Base-by-base conservation (phyloP, 2,329 filamentous ascomycete genomes). In the Blumeria hordei region DNA sequence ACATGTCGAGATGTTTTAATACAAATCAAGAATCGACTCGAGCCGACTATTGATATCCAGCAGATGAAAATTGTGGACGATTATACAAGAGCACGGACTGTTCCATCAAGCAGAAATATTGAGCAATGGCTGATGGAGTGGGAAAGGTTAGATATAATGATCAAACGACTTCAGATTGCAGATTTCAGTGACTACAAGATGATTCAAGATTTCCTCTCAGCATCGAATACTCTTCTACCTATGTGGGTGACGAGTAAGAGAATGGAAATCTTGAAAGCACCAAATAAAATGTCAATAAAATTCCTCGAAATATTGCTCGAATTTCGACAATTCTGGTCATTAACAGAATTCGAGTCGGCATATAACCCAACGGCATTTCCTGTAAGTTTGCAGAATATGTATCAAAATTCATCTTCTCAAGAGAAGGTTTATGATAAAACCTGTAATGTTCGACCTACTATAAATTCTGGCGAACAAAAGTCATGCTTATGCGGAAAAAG, bases 171-270 rank as follows among this genome's bases (percentile, higher is more conserved):
- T 37, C 37, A 53, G 39, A 53, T 53, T 10, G 50, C 34, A 3
- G 33, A 53, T 21, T 53, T 39, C 11, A 53, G 50, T n/a, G 50
- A 53, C 34, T 39, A 53, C 9, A 37, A 53, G 34, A 6, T 53
- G 16, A 53, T 53, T 7, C 50, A 53, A 28, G 50, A 37, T 39
- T 53, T 53, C 7, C 34, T 53, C 3, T 34, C 36, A 54, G 41
- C 36, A 33, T 21, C 18, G 43, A 54, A 44, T 16, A 39, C 35
- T 21, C 51, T 41, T 21, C 18, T 53, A 9, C 49, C 33, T 33
- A 41, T 53, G 51, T 53, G 36, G 51, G 35, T 53, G 14, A 53
- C 51, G 7, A 53, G n/a, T 14, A 53, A 39, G 18, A 21, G 51
- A 14, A 54, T 43, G 21, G 36, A 54, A 41, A 54, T 54, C 3